Percentiles rank a stretch among this genome's conserved stretches.
These are phyloP conservation scores for Trapa incisa DNA, from an alignment of 345 rosid species.

Conservation along the genomic window DNA sequence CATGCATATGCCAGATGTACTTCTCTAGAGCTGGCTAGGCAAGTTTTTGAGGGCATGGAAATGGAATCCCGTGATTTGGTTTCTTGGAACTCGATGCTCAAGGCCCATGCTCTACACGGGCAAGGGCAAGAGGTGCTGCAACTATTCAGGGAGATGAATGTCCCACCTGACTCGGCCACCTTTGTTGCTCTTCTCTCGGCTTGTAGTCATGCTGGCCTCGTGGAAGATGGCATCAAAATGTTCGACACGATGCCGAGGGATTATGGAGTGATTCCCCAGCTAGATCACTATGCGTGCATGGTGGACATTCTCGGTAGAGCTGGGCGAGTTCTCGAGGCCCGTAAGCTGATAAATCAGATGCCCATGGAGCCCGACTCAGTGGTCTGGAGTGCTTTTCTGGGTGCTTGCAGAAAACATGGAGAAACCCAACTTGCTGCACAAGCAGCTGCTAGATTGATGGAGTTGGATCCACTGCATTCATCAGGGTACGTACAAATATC, in stretches of 20 bases:
- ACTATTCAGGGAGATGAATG: conserved; percentile 48
- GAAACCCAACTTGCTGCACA: conserved; percentile 41
- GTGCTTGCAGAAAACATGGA: conserved; percentile 78
- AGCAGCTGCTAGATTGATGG: conserved; percentile 49
- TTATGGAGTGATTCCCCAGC: conserved; percentile 42
- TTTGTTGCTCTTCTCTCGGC: conserved; percentile 72
- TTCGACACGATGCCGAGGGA: conserved; percentile 45
- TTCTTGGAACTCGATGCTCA: conserved; percentile 86
- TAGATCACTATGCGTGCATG: conserved; percentile 82
- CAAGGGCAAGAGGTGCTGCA: conserved; percentile 49
- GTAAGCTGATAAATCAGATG: conserved; percentile 44
- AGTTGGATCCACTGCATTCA: conserved; percentile 52
- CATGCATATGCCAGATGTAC: conserved; percentile 84
- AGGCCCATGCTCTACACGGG: conserved; percentile 74
- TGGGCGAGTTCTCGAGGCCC: conserved; percentile 56
- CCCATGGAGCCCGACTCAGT: conserved; percentile 73
- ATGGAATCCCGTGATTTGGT: conserved; percentile 42
- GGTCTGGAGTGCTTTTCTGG: conserved; percentile 76
- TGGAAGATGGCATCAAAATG: conserved; percentile 52
- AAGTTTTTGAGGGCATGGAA: conserved; percentile 53
- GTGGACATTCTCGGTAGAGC: conserved; percentile 78
- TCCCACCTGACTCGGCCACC: conserved; percentile 61
- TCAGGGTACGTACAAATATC: conserved; percentile 71
- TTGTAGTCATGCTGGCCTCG: conserved; percentile 79
- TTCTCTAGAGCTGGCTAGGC: conserved; percentile 43